Evolutionary conservation across 768 basidiomycete species (phyloP), one percentile per base, ranked within the genome.

Genomic region (Pisolithus marmoratus): DNA sequence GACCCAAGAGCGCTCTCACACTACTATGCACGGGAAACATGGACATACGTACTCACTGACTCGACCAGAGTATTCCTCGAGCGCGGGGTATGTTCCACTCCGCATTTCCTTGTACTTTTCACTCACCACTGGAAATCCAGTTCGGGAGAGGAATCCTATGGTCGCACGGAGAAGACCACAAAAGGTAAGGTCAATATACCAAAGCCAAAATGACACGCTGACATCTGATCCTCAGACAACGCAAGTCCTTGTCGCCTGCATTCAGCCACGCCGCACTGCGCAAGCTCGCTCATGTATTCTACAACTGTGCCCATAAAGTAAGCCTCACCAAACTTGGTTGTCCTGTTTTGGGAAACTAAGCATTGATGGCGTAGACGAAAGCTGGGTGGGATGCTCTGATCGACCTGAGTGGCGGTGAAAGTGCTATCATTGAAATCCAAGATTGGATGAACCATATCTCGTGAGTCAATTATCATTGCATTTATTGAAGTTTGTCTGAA

Each of bases 1-100:
- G 77, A 78, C 52, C 72, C 74, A 2, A 78, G 72, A 59, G 78
- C 81, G 0, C 64, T 76, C 26, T 64, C 71, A 1, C 77, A 81
- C 56, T 76, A 79, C 49, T 78, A 73, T 57, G 65, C 76, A 0
- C 71, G 63, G 50, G 80, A 81, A 47, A 78, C 78, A 0, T 76
- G 66, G 44, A 67, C 63, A 0, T 82, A 82, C 57, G 63, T 73
- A 0, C 71, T 72, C 40, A 70, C 70, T 1, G 62, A 59, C 7
- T 58, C 74, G 36, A 55, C 64, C 8, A 70, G 63, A 24, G 41
- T 61, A 0, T 70, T 74, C 34, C 72, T 77, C 11, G 69, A 71
- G 27, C 53, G 52, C 9, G 17, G 70, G 46, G 70, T 71, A 22
- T 12, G 66, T 47, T 26, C 2, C 26, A 8, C 2, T 12, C 20